Base-by-base conservation (phyloP, 2,329 filamentous ascomycete species). In the Calonectria leucothoes region DNA sequence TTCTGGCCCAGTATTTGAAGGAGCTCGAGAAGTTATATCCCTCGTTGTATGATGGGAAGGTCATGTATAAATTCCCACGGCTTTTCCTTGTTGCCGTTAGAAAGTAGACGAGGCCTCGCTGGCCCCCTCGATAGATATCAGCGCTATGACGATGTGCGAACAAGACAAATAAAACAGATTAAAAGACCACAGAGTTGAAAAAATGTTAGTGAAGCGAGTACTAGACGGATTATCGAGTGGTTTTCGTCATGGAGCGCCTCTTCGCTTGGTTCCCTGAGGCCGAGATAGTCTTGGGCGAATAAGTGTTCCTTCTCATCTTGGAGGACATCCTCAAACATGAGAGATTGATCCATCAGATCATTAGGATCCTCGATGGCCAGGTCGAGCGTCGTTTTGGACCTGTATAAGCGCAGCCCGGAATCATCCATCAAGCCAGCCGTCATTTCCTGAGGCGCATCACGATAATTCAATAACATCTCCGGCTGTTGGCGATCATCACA, bases 1-100 rank as follows among this genome's bases (percentile, higher is more conserved):
- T 88, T 75, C 72, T 91, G 66, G 68, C 79, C 0, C 84, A 83
- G 49, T 92, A 92, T 79, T 73, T 88, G 78, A 79, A 74, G 33
- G 80, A 82, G 5, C 59, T 92, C n/a, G 81, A 82, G 72, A 76
- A 82, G 70, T 80, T 77, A 7, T 92, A 92, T 82, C 83, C 83
- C 0, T 64, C 67, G n/a, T 81, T 85, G 63, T 77, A 59, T 3
- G 89, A 92, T 81, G 90, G 89, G 2, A 88, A 84, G 71, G 89
- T 92, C 1, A 75, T 92, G 71, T 78, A 92, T 73, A 83, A 81
- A n/a, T 92, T 89, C 77, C 90, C 89, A 25, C 83, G 90, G 52
- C 78, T 91, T 63, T 92, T 92, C 83, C 82, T 91, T 25, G 87
- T 92, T 27, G 87, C 87, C 5, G 52, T 69, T 42, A 42, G 66